Evolutionary conservation across 495 filamentous ascomycete genomes (phyloP), one percentile per base, ranked within the genome.

Genomic region (Hypoxylon intermedium): DNA sequence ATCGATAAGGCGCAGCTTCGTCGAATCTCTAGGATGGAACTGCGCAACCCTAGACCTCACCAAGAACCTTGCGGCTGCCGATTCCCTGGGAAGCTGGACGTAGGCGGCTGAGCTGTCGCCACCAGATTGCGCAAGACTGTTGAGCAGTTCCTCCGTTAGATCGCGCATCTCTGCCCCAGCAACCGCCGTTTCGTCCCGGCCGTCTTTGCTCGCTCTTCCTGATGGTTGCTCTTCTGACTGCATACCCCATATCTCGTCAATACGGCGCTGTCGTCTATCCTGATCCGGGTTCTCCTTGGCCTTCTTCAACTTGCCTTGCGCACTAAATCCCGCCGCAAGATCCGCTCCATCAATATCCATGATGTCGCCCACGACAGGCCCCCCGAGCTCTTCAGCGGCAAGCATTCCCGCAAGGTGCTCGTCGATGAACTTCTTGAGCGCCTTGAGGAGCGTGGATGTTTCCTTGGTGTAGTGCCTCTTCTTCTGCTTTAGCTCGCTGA

Each of bases 11-110:
- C 89, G 84, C 58, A 97, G 65, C 67, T 82, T 84, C 47, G 80
- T 82, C 0, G 92, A 89, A 75, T 97, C 91, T 54, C 83, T 85
- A 1, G 92, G 90, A 73, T 96, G 89, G 58, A 94, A 94, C 61
- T 91, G 86, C 16, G 92, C 92, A 26, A 93, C 87, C 67, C 89
- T 93, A 18, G 88, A 88, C 59, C 89, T 79, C 16, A 97, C 89
- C 7, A 97, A 77, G 68, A 96, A 97, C 55, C 91, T 82, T 0
- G 87, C 88, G 20, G 87, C 85, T 9, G 92, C 90, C n/a, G 88
- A 89, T 58, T 96, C 92, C 53, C 82, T 79, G n/a, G 79, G 65
- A 7, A 96, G 71, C 34, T 79, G 75, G 30, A 93, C 79, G 75
- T 95, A 96, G 0, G 81, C 82, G 13, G 79, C 79, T 12, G 80